Evolutionary conservation across 2,329 filamentous ascomycete genomes (phyloP).

Genomic region (Exophiala lecanii-corni): DNA sequence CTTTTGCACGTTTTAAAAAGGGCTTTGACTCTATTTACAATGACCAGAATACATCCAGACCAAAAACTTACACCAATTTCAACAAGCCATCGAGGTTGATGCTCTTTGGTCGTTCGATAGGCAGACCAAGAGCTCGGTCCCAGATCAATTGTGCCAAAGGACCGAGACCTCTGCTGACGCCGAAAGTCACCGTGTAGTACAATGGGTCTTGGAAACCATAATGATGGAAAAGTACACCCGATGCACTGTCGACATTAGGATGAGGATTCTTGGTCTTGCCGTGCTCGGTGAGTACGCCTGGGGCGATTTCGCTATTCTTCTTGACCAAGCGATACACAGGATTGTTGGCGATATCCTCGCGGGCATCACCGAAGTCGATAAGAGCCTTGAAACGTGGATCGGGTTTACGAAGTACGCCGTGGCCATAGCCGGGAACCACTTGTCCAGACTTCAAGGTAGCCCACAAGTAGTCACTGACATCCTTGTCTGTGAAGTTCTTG

Average conservation of each 20-base stretch:
- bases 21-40: slow-evolving; percentile 15
- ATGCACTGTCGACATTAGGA: slow-evolving; percentile 92
- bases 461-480: slow-evolving; percentile 90
- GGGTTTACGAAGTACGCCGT: slow-evolving; percentile 92
- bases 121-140: slow-evolving; percentile 88
- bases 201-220: slow-evolving; percentile 96
- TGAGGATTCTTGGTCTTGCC: slow-evolving; percentile 98
- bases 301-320: slow-evolving; percentile 87
- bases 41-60: neutral
- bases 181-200: slow-evolving; percentile 77
- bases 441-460: slow-evolving; percentile 86
- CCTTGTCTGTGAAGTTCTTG: slow-evolving; percentile 67
- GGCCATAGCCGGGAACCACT: slow-evolving; percentile 91
- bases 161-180: slow-evolving; percentile 67
- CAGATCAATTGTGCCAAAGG: slow-evolving; percentile 92
- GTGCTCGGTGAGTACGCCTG: slow-evolving; percentile 84
- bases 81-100: slow-evolving; percentile 86
- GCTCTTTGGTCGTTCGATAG: slow-evolving; percentile 97
- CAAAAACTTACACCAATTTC: slow-evolving; percentile 49
- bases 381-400: slow-evolving; percentile 94
- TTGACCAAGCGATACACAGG: slow-evolving; percentile 92
- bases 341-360: slow-evolving; percentile 78
- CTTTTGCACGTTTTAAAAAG: neutral
- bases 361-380: slow-evolving; percentile 87
- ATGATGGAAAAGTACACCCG: slow-evolving; percentile 94